Evolutionary conservation across 495 filamentous ascomycete genomes (phyloP).

Genomic region (Talaromyces adpressus): DNA sequence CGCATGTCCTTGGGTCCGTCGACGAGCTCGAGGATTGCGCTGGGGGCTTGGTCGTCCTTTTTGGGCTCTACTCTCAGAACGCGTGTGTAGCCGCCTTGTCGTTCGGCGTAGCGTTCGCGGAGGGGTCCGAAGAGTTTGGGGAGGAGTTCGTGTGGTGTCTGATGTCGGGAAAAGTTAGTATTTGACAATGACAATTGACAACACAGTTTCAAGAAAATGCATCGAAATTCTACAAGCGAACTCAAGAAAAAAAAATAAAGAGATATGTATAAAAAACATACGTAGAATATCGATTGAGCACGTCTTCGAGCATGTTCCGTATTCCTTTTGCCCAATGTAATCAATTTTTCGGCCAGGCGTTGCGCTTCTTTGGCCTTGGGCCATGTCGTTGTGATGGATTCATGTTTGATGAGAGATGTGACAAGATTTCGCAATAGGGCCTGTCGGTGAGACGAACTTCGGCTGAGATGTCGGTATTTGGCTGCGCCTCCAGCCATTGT

Average conservation of each 20-base stretch:
- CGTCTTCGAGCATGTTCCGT: slow-evolving; percentile 63
- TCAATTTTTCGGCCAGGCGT: slow-evolving; percentile 82
- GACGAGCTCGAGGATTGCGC: slow-evolving; percentile 91
- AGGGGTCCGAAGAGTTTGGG: slow-evolving; percentile 86
- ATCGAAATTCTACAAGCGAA: neutral
- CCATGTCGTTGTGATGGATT: slow-evolving; percentile 91
- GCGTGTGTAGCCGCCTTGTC: slow-evolving; percentile 90
- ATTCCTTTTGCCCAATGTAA: slow-evolving; percentile 88
- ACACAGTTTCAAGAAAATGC: too few relatives aligned
- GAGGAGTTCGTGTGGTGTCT: slow-evolving; percentile 60
- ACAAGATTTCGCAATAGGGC: slow-evolving; percentile 94
- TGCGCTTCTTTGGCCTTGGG: slow-evolving; percentile 96
- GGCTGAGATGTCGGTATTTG: slow-evolving; percentile 82
- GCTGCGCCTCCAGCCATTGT: slow-evolving; percentile 77
- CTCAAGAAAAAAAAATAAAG: neutral
- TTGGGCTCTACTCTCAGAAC: slow-evolving; percentile 79
- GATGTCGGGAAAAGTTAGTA: neutral
- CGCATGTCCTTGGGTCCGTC: slow-evolving; percentile 94
- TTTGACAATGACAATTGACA: neutral
- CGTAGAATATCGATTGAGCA: slow-evolving; percentile 72
- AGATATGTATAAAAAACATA: slow-evolving; percentile 42
- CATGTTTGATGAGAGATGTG: slow-evolving; percentile 87
- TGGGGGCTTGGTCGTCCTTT: slow-evolving; percentile 69
- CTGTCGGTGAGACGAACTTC: slow-evolving; percentile 77
- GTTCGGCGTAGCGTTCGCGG: slow-evolving; percentile 67